Evolutionary conservation across 768 basidiomycete genomes (phyloP).

Genomic region (Butyriboletus loyo): DNA sequence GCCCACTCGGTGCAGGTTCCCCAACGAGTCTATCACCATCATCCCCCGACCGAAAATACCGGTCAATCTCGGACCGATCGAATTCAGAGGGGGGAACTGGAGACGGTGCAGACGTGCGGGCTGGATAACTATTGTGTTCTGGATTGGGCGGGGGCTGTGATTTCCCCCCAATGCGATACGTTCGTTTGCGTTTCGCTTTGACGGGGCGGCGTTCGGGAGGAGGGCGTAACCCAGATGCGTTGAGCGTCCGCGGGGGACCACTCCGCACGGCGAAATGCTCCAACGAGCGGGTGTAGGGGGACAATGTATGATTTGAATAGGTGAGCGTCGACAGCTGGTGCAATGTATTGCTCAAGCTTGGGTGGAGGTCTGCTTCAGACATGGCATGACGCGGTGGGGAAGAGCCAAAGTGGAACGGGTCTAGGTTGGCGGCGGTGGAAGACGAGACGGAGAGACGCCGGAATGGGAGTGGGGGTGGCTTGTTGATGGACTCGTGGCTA

Average conservation of each 20-base stretch:
- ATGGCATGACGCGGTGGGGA: slow-evolving; percentile 32
- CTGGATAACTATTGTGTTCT: slow-evolving; percentile 2
- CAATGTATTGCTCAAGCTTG: slow-evolving; percentile 67
- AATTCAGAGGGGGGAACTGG: slow-evolving; percentile 51
- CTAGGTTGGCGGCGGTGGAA: slow-evolving; percentile 20
- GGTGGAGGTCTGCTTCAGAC: slow-evolving; percentile 50
- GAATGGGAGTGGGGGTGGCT: slow-evolving; percentile 6
- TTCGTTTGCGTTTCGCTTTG: slow-evolving; percentile 76
- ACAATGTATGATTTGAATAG: slow-evolving; percentile 89
- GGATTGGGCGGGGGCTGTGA: background rate
- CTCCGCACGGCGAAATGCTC: slow-evolving; percentile 92
- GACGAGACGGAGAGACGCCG: slow-evolving; percentile 38
- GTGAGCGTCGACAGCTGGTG: slow-evolving; percentile 85
- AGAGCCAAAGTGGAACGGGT: slow-evolving; percentile 35
- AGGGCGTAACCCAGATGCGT: slow-evolving; percentile 33
- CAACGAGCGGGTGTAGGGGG: slow-evolving; percentile 87
- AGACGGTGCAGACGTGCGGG: slow-evolving; percentile 27
- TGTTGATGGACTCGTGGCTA: slow-evolving; percentile 17
- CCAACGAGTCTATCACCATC: slow-evolving; percentile 6
- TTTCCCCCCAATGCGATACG: slow-evolving; percentile 53
- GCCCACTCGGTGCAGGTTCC: background rate
- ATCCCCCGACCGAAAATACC: slow-evolving; percentile 56
- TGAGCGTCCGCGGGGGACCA: slow-evolving; percentile 59
- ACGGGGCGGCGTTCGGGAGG: slow-evolving; percentile 50
- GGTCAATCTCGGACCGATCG: slow-evolving; percentile 70